phyloP scores from a whole-genome alignment of 2,329 filamentous ascomycete species.

The Lithohypha guttulata region DNA sequence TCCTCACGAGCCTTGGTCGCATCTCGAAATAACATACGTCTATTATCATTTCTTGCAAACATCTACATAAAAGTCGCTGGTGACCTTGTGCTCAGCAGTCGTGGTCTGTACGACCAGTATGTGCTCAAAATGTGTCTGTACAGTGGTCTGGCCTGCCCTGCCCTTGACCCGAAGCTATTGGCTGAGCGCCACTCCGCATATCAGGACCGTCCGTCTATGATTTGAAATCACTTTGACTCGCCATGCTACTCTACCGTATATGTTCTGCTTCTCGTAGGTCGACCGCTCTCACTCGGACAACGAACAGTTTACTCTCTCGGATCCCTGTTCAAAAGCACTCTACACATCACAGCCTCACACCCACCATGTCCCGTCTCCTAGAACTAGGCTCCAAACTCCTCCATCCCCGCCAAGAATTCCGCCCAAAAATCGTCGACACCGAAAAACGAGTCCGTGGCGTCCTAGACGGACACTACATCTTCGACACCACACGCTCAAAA shows the following conservation, averaged over 20 bases:
- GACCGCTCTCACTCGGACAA: no score
- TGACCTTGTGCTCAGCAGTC: no score
- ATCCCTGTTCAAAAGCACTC: neutral
- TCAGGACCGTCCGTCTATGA: neutral
- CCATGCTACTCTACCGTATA: neutral
- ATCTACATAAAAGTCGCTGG: no score
- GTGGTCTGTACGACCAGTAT: no score
- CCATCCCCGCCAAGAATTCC: constrained; percentile 13
- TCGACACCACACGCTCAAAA: constrained; percentile 19
- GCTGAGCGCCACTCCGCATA: constrained; percentile 1
- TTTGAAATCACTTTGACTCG: constrained; percentile 3
- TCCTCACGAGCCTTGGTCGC: no score
- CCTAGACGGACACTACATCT: constrained; percentile 19
- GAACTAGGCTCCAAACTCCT: constrained; percentile 20
- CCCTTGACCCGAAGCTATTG: neutral
- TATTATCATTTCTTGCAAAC: no score
- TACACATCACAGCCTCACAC: neutral
- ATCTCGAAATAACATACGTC: no score
- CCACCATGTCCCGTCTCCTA: constrained; percentile 9
- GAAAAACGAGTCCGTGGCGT: constrained; percentile 20
- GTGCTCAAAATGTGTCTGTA: no score
- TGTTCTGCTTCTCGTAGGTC: neutral
- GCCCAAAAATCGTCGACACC: constrained; percentile 16
- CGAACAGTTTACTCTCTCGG: no score
- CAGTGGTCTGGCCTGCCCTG: neutral